Evolutionary conservation across 805 yeast species (phyloP).

Genomic region (Saccharomycopsis sp.): DNA sequence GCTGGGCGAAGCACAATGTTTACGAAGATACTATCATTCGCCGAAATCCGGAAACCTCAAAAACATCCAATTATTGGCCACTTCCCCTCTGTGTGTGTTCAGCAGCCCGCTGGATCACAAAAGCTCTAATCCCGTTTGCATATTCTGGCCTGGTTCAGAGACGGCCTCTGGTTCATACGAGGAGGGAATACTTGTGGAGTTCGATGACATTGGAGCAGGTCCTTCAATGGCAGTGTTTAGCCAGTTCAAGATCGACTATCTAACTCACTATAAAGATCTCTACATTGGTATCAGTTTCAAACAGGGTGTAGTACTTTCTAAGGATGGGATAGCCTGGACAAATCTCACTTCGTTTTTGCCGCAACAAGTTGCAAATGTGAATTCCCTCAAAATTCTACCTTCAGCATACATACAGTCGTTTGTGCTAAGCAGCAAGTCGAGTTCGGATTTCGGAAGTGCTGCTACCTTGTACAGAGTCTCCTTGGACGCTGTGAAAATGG

Average conservation of each 20-base stretch:
- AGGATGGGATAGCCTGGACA: constrained; percentile 11
- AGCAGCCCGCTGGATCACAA: neutral
- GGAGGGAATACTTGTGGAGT: neutral
- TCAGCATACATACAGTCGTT: constrained; percentile 30
- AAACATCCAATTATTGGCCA: neutral
- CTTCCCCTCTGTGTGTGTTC: neutral
- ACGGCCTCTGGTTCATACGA: too few relatives aligned
- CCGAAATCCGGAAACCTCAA: neutral
- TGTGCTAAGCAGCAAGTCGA: constrained; percentile 28
- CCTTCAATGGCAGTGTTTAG: neutral
- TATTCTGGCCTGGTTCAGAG: neutral
- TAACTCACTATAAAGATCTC: neutral
- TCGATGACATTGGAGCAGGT: neutral
- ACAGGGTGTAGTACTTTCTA: constrained; percentile 1
- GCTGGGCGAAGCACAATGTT: neutral
- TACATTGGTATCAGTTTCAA: neutral
- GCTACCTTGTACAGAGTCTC: constrained; percentile 35
- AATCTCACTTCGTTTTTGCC: neutral
- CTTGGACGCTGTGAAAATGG: constrained; percentile 2
- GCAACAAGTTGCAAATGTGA: neutral
- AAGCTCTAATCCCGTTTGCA: neutral
- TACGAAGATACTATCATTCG: neutral
- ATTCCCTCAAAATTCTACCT: neutral
- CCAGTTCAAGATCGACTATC: neutral
- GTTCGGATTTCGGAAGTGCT: constrained; percentile 14